phyloP scores from a whole-genome alignment of 805 yeast genomes.

The Monosporozyma unispora region DNA sequence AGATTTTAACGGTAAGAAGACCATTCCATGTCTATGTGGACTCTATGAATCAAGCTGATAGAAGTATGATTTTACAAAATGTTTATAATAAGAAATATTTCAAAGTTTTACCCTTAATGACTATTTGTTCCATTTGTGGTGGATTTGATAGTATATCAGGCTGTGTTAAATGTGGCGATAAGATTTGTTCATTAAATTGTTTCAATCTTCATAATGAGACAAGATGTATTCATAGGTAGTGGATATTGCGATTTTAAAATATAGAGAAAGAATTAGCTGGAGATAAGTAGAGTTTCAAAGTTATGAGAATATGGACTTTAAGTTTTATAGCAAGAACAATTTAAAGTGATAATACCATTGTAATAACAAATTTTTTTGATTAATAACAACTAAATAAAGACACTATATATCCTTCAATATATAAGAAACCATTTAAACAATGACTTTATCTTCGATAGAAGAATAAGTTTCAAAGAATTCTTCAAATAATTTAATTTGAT shows the following conservation, averaged over 20 bases:
- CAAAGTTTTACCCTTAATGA: slow-evolving; percentile 28
- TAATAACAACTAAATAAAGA: not conserved
- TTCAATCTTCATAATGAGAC: slow-evolving; percentile 28
- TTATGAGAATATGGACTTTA: too few species aligned
- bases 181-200: slow-evolving; percentile 28
- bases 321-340: too few species aligned
- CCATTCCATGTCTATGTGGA: slow-evolving; percentile 27
- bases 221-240: slow-evolving; percentile 21
- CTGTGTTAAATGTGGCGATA: slow-evolving; percentile 27
- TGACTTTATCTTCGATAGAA: slow-evolving; percentile 34
- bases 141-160: slow-evolving; percentile 27
- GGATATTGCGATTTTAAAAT: not conserved
- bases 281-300: too few species aligned
- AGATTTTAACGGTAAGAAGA: slow-evolving; percentile 24
- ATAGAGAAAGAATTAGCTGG: too few species aligned
- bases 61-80: slow-evolving; percentile 24
- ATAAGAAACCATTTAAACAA: too few species aligned
- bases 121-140: slow-evolving; percentile 30
- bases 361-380: too few species aligned
- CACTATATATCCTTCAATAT: not conserved
- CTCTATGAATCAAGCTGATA: slow-evolving; percentile 24
- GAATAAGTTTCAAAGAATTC: slow-evolving; percentile 47
- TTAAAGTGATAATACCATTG: too few species aligned
- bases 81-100: slow-evolving; percentile 28
- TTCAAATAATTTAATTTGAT: slow-evolving; percentile 51